Conservation (phyloP, 345 rosid genomes). For the Heritiera littoralis region DNA sequence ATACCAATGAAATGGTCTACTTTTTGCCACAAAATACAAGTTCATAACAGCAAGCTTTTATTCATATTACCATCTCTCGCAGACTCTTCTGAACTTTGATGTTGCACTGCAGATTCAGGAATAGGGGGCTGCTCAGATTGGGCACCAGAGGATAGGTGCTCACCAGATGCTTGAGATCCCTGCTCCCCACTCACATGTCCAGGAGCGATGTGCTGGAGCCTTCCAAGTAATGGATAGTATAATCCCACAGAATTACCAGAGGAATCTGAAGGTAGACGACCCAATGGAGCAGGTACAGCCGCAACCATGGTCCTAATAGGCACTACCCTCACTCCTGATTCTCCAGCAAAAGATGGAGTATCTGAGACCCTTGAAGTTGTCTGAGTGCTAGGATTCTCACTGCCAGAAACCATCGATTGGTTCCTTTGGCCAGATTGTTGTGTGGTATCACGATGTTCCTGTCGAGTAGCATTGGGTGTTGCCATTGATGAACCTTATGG, state of each 20-base stretch:
- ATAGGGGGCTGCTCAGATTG: constrained; percentile 43
- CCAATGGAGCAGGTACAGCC: constrained; percentile 53
- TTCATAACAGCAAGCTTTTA: constrained; percentile 5
- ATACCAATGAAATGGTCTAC: not conserved
- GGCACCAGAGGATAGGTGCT: constrained; percentile 33
- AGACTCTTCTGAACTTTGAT: constrained; percentile 35
- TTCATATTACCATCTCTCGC: constrained; percentile 49
- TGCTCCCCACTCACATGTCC: constrained; percentile 39
- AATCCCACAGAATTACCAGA: constrained; percentile 45
- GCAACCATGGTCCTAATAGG: constrained; percentile 70
- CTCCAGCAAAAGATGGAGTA: constrained; percentile 46
- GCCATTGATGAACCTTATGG: constrained; percentile 46
- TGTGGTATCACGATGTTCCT: constrained; percentile 41
- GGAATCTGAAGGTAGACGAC: constrained; percentile 57
- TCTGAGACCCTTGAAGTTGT: constrained; percentile 45
- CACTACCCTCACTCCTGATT: constrained; percentile 60
- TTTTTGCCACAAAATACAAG: not conserved
- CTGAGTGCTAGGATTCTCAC: constrained; percentile 38
- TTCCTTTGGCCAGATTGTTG: constrained; percentile 45
- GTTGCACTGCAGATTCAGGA: constrained; percentile 38
- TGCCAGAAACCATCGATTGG: constrained; percentile 33
- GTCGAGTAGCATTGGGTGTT: constrained; percentile 38
- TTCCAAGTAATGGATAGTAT: constrained; percentile 54
- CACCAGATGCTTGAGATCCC: constrained; percentile 42
- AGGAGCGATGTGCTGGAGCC: constrained; percentile 49